phyloP scores from a whole-genome alignment of 768 basidiomycete genomes.

The Amyloporia xantha region DNA sequence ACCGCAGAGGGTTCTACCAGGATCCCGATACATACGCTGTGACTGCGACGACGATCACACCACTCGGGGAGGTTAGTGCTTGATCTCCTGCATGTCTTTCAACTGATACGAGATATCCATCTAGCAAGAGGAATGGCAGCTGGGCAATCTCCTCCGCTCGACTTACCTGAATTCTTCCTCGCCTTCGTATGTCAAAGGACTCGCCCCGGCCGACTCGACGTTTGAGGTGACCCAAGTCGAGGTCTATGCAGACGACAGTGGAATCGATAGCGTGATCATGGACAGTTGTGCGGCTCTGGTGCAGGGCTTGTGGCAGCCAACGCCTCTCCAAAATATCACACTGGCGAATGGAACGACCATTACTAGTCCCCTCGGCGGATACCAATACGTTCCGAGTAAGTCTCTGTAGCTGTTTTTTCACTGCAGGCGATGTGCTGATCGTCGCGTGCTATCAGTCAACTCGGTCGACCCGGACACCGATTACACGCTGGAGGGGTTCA shows the following conservation, averaged over 20 bases:
- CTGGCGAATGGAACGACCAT: constrained; percentile 64
- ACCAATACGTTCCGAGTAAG: constrained; percentile 49
- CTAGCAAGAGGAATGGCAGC: constrained; percentile 51
- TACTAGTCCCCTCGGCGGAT: constrained; percentile 54
- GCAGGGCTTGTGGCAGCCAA: constrained; percentile 63
- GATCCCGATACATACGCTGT: constrained; percentile 50
- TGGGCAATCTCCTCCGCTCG: constrained; percentile 46
- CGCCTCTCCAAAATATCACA: constrained; percentile 37
- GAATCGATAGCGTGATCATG: constrained; percentile 59
- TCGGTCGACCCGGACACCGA: constrained; percentile 57
- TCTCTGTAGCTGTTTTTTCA: not conserved
- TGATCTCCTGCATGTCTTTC: not conserved
- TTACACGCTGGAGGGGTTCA: constrained; percentile 60
- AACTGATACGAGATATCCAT: too few species aligned
- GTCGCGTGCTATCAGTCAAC: constrained; percentile 36
- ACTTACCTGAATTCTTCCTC: constrained; percentile 51
- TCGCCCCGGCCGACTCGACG: constrained; percentile 21
- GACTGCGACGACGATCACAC: constrained; percentile 52
- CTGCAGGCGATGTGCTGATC: constrained; percentile 1
- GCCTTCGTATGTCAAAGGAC: constrained; percentile 42
- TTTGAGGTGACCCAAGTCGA: constrained; percentile 34
- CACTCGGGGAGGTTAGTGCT: constrained; percentile 53
- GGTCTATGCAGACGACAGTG: constrained; percentile 62
- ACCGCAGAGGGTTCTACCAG: constrained; percentile 55
- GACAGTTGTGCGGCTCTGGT: constrained; percentile 61